Evolutionary conservation across 2,329 filamentous ascomycete genomes (phyloP).

Genomic region (Colletotrichum sp.): DNA sequence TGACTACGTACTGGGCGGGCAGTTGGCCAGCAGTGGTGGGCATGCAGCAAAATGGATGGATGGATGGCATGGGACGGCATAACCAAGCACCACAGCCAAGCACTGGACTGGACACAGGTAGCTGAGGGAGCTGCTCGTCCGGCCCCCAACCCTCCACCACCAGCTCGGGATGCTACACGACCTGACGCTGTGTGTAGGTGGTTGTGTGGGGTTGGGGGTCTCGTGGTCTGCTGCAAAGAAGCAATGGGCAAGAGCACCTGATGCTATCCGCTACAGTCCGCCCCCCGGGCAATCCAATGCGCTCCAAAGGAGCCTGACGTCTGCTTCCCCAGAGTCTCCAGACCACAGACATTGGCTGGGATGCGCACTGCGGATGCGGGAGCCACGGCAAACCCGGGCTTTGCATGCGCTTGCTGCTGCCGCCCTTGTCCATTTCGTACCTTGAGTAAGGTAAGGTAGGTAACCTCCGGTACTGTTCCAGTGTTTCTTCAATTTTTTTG

Average conservation of each 20-base stretch:
- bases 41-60: neutral
- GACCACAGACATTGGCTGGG: neutral
- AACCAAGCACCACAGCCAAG: neutral
- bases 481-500: neutral
- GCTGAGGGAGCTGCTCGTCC: conserved; percentile 5
- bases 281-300: neutral
- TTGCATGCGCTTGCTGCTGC: neutral
- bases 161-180: neutral
- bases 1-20: neutral
- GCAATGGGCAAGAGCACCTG: conserved; percentile 3
- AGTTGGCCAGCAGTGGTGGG: neutral
- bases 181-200: neutral
- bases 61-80: conserved; percentile 6
- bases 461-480: neutral
- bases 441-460: neutral
- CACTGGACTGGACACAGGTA: neutral
- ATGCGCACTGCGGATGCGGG: neutral
- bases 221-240: conserved; percentile 5
- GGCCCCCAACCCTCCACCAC: neutral
- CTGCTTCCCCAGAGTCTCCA: neutral
- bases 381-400: neutral
- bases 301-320: neutral
- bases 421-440: neutral
- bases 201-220: conserved; percentile 8
- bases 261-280: neutral